phyloP scores from a whole-genome alignment of 345 rosid genomes.

The Diplotaxis tenuifolia region DNA sequence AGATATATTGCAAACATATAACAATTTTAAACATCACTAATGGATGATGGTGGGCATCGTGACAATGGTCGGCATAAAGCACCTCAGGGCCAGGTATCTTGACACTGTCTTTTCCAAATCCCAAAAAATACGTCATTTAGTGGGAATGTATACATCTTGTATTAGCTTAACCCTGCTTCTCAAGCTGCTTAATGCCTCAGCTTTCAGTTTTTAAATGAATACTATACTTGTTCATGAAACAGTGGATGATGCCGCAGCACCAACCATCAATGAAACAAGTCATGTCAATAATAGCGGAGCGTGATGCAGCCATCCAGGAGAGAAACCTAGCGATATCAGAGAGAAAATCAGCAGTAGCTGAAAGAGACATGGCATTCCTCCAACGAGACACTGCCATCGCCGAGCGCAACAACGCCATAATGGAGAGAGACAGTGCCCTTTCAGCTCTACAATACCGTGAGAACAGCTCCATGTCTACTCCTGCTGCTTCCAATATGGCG shows the following conservation, averaged over 20 bases:
- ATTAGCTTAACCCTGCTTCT: background rate
- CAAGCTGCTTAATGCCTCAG: background rate
- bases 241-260: constrained; percentile 95
- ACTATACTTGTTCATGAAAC: constrained; percentile 31
- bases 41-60: constrained; percentile 96
- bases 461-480: constrained; percentile 54
- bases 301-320: constrained; percentile 94
- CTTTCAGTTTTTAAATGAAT: constrained; percentile 18
- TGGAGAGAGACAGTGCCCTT: constrained; percentile 86
- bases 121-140: background rate
- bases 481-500: constrained; percentile 41
- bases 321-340: constrained; percentile 87
- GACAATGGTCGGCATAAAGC: constrained; percentile 88
- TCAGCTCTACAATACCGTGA: constrained; percentile 86
- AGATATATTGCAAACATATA: background rate
- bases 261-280: constrained; percentile 99
- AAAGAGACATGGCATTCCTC: constrained; percentile 86
- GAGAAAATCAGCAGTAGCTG: constrained; percentile 87
- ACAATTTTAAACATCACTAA: constrained; percentile 31
- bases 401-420: constrained; percentile 80
- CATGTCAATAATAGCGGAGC: constrained; percentile 92
- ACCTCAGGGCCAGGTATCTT: constrained; percentile 86
- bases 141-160: background rate
- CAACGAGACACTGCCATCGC: constrained; percentile 95
- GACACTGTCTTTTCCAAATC: background rate